These are phyloP conservation scores for Phaeoacremonium minimum DNA, from an alignment of 2,329 filamentous ascomycete genomes.

Conservation along the genomic window DNA sequence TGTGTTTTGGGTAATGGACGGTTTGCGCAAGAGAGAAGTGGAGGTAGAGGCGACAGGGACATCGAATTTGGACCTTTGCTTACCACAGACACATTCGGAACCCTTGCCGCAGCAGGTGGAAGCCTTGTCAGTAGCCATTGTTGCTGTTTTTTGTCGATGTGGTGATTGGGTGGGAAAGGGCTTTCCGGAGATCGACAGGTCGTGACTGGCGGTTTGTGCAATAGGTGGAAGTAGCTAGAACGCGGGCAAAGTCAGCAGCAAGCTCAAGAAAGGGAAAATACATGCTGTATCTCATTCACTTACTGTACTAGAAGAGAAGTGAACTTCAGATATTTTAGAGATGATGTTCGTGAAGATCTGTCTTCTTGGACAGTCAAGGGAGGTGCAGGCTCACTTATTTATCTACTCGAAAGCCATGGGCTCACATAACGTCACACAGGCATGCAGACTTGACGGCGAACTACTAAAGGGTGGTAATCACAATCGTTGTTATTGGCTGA, in stretches of 20 bases:
- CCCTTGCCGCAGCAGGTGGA: slow-evolving; percentile 55
- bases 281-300: too few relatives aligned
- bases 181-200: slow-evolving; percentile 1
- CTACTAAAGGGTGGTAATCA: slow-evolving; percentile 3
- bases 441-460: slow-evolving; percentile 9
- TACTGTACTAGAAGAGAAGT: neutral
- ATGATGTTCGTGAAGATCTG: neutral
- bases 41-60: too few relatives aligned
- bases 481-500: slow-evolving; percentile 5
- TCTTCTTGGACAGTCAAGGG: neutral
- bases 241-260: too few relatives aligned
- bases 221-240: too few relatives aligned
- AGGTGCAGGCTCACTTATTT: slow-evolving; percentile 4
- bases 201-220: neutral
- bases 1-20: slow-evolving; percentile 2
- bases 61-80: slow-evolving; percentile 17
- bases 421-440: slow-evolving; percentile 8
- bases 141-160: slow-evolving; percentile 9
- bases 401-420: slow-evolving; percentile 6
- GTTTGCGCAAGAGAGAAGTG: neutral
- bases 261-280: too few relatives aligned
- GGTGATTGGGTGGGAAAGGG: slow-evolving; percentile 1
- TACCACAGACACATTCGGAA: slow-evolving; percentile 54
- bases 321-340: neutral
- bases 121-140: slow-evolving; percentile 27